These are phyloP conservation scores for Lepidium sativum DNA, from an alignment of 345 rosid species.

Conservation along the genomic window DNA sequence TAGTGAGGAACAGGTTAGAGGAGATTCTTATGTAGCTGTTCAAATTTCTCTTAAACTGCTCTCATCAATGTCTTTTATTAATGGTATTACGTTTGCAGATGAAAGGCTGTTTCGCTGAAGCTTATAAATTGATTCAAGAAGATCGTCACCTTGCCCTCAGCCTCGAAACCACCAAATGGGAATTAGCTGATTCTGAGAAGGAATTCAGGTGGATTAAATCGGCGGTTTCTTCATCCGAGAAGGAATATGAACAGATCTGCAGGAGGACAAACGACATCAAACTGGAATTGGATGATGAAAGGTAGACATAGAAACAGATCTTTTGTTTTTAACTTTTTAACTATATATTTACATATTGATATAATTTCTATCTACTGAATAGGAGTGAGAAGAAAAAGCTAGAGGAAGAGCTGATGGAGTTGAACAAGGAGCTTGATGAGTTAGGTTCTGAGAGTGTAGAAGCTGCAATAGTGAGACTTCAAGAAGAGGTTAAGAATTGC, in stretches of 20 bases:
- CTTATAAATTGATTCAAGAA: slow-evolving; percentile 53
- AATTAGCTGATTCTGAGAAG: slow-evolving; percentile 77
- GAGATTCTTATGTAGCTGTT: not conserved
- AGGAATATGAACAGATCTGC: slow-evolving; percentile 73
- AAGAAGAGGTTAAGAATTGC: slow-evolving; percentile 77
- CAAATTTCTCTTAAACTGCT: not conserved
- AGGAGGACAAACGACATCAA: slow-evolving; percentile 45
- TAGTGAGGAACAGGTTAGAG: slow-evolving; percentile 67
- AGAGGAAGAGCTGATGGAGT: slow-evolving; percentile 66
- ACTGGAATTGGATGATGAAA: slow-evolving; percentile 54
- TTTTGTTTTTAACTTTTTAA: not conserved
- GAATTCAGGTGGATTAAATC: slow-evolving; percentile 82
- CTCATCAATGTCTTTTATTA: not conserved
- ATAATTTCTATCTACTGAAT: not conserved
- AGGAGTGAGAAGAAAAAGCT: slow-evolving; percentile 67
- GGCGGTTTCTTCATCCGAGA: slow-evolving; percentile 58
- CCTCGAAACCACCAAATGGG: slow-evolving; percentile 67
- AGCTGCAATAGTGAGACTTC: slow-evolving; percentile 81
- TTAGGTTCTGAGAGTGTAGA: slow-evolving; percentile 69
- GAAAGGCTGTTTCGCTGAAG: slow-evolving; percentile 63
- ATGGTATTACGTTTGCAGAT: slow-evolving; percentile 43
- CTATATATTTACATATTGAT: not conserved
- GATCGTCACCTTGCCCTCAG: slow-evolving; percentile 53
- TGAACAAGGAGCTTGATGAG: slow-evolving; percentile 54
- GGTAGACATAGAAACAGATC: slow-evolving; percentile 31